phyloP scores from a whole-genome alignment of 768 basidiomycete species.

The Cystofilobasidium ferigula region DNA sequence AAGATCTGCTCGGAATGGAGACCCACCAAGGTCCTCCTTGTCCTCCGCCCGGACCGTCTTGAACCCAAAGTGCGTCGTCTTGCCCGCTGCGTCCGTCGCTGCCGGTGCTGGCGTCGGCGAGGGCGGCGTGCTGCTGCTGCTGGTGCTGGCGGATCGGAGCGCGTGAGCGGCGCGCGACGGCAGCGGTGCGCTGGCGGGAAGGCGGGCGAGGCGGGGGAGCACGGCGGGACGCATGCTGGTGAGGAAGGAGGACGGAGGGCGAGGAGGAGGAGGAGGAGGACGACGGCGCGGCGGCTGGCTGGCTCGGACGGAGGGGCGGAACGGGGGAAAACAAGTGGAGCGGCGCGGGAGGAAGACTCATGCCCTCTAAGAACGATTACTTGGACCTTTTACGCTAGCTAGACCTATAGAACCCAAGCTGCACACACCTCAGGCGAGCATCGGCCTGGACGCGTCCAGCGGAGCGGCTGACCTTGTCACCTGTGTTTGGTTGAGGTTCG shows the following conservation, averaged over 20 bases:
- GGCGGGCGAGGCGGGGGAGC: neutral
- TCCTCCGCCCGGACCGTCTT: constrained; percentile 68
- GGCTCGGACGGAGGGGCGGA: neutral
- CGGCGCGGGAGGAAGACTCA: too few species aligned
- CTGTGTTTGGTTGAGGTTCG: too few species aligned
- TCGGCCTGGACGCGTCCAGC: too few species aligned
- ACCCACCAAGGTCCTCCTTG: constrained; percentile 62
- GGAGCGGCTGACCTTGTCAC: too few species aligned
- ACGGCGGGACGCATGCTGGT: neutral
- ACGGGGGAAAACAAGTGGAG: too few species aligned
- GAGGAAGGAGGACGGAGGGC: neutral
- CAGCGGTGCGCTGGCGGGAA: neutral
- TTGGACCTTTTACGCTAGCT: too few species aligned
- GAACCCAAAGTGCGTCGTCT: constrained; percentile 79
- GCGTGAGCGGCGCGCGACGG: neutral
- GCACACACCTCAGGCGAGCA: too few species aligned
- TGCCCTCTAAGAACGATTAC: too few species aligned
- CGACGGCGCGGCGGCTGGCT: too few species aligned
- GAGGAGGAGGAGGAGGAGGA: neutral
- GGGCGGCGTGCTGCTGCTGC: neutral
- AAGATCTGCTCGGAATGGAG: neutral
- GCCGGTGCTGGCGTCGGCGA: neutral
- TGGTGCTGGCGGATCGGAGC: neutral
- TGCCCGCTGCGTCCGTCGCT: neutral
- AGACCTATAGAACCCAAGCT: too few species aligned